phyloP scores from a whole-genome alignment of 1,284 basidiomycete genomes.

The Fomitiporia mediterranea region DNA sequence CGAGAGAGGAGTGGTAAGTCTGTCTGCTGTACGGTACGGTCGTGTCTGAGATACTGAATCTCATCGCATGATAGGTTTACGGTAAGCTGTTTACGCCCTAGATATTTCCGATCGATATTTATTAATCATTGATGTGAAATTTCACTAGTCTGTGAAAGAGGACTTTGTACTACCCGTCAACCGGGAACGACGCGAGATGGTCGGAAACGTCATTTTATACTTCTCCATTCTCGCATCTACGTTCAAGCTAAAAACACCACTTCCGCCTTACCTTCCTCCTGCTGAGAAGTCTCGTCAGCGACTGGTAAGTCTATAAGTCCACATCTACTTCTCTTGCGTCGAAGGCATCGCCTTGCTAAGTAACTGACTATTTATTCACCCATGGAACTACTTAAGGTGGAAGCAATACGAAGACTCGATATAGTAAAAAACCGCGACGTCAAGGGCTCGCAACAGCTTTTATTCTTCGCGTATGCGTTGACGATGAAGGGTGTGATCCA shows the following conservation, averaged over 20 bases:
- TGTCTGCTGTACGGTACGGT: not conserved
- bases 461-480: conserved; percentile 92
- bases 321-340: not conserved
- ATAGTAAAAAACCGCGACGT: conserved; percentile 75
- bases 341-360: not conserved
- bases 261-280: conserved; percentile 93
- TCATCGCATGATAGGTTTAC: not conserved
- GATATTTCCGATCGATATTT: not conserved
- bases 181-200: conserved; percentile 84
- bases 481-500: conserved; percentile 90
- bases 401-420: conserved; percentile 78
- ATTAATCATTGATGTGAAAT: not conserved
- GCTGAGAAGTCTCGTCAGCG: conserved; percentile 78
- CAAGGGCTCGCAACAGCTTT: conserved; percentile 73
- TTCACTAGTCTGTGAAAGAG: conserved; percentile 58
- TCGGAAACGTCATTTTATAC: conserved; percentile 89
- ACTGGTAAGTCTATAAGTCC: conserved; percentile 65
- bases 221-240: conserved; percentile 86
- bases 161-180: conserved; percentile 91
- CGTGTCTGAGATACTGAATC: not conserved
- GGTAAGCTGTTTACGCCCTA: conserved; percentile 12
- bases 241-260: conserved; percentile 83
- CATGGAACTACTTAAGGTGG: too few relatives aligned
- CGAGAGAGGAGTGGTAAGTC: conserved; percentile 84
- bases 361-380: not conserved